These are phyloP conservation scores for Phytophthora tubulina DNA, from an alignment of 352 stramenopile species.

Conservation along the genomic window DNA sequence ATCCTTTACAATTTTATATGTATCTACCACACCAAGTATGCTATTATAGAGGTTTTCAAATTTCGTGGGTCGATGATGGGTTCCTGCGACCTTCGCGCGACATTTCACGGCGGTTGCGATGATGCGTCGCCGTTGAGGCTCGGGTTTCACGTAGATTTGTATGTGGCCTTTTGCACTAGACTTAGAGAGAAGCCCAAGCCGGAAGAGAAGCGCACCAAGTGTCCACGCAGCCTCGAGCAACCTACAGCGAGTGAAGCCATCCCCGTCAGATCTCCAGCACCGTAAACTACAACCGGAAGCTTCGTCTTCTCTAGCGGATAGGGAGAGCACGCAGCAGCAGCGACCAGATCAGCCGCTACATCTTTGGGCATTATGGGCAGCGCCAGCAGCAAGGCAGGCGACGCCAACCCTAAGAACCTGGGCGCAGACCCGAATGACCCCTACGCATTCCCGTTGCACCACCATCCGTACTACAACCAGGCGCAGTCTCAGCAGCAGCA, in stretches of 20 bases:
- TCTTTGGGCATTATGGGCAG: conserved; percentile 67
- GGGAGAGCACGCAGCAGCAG: conserved; percentile 17
- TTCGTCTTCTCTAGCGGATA: conserved; percentile 22
- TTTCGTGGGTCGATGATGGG: neutral
- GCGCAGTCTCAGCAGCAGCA: conserved; percentile 31
- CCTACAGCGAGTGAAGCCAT: conserved; percentile 7
- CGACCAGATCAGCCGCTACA: conserved; percentile 3
- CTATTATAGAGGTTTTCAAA: neutral
- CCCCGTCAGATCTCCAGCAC: neutral
- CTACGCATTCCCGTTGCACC: conserved; percentile 69
- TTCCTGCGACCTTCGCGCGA: conserved; percentile 11
- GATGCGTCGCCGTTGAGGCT: conserved; percentile 33
- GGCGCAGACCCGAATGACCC: conserved; percentile 62
- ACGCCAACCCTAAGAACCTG: conserved; percentile 82
- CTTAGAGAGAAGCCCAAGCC: conserved; percentile 34
- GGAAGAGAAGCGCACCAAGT: conserved; percentile 25
- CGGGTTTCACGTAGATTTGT: conserved; percentile 32
- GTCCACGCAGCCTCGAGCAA: conserved; percentile 6
- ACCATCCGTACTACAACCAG: conserved; percentile 73
- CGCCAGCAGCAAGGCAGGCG: conserved; percentile 85
- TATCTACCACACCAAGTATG: neutral
- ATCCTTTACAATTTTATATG: neutral
- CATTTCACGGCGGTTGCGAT: conserved; percentile 6
- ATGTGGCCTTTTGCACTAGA: conserved; percentile 33
- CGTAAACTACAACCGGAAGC: conserved; percentile 25